Percentiles rank a stretch among this genome's conserved stretches.
Conservation (phyloP, 2,329 filamentous ascomycete genomes). For the Myriosclerotinia duriaeana region DNA sequence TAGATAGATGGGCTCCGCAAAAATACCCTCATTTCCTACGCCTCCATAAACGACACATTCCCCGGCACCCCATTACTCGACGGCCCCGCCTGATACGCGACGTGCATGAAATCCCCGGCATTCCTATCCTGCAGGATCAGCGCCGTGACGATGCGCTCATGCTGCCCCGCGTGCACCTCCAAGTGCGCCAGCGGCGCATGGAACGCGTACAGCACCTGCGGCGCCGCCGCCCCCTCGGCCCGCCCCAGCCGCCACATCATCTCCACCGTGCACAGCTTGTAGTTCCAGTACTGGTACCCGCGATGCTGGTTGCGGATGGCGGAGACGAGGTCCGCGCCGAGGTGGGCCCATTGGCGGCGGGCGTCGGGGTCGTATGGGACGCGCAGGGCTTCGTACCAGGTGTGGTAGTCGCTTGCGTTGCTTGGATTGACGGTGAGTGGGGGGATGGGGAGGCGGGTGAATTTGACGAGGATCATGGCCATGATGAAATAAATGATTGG, state of each 20-base stretch:
- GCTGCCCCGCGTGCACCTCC: not conserved
- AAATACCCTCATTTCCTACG: not conserved
- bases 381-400: not conserved
- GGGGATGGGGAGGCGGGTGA: not conserved
- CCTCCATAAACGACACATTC: constrained; percentile 1
- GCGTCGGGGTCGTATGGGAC: not conserved
- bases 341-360: not conserved
- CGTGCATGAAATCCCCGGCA: not conserved
- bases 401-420: not conserved
- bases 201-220: not conserved
- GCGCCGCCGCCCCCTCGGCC: not conserved
- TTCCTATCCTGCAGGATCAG: not conserved
- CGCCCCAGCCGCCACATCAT: not conserved
- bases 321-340: not conserved
- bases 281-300: not conserved
- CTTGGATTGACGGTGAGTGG: not conserved
- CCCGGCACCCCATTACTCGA: not conserved
- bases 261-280: not conserved
- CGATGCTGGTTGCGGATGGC: constrained; percentile 2
- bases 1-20: not conserved
- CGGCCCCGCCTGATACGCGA: not conserved
- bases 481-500: not conserved
- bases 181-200: not conserved
- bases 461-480: constrained; percentile 1
- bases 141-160: not conserved